phyloP scores from a whole-genome alignment of 2,329 filamentous ascomycete genomes.

The Hypoxylon sp. region DNA sequence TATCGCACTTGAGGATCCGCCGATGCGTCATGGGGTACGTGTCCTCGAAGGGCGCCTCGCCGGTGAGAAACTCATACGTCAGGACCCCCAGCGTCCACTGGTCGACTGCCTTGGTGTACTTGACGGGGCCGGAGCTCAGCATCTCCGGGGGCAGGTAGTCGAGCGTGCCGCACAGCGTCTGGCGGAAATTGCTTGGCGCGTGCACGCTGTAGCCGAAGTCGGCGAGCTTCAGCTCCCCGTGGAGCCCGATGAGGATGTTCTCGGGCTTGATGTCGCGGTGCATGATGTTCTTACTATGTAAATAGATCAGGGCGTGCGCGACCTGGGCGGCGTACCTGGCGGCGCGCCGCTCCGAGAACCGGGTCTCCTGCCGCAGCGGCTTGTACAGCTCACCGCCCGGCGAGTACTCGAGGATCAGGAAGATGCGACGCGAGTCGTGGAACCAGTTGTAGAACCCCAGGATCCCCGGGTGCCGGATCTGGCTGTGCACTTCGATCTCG shows the following conservation, averaged over 20 bases:
- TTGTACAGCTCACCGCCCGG: conserved; percentile 90
- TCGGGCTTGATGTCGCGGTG: conserved; percentile 97
- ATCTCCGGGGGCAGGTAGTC: conserved; percentile 99
- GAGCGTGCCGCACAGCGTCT: conserved; percentile 80
- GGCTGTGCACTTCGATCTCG: conserved; percentile 90
- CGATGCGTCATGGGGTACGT: conserved; percentile 93
- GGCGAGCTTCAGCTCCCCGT: conserved; percentile 97
- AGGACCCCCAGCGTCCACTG: conserved; percentile 94
- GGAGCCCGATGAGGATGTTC: conserved; percentile 94
- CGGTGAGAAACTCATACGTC: conserved; percentile 95
- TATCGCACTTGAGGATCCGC: conserved; percentile 88
- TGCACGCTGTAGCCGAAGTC: conserved; percentile 99
- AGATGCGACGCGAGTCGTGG: conserved; percentile 88
- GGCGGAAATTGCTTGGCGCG: conserved; percentile 87
- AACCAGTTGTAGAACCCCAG: conserved; percentile 87
- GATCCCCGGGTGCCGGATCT: conserved; percentile 87
- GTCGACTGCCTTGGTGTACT: conserved; percentile 96
- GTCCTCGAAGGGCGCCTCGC: conserved; percentile 96
- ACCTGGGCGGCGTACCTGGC: conserved; percentile 90
- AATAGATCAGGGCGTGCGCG: conserved; percentile 88
- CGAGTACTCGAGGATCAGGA: conserved; percentile 88
- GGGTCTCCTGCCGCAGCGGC: conserved; percentile 81
- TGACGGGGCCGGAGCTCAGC: conserved; percentile 63
- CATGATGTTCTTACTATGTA: conserved; percentile 97
- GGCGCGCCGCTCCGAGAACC: conserved; percentile 87